These are phyloP conservation scores for Pichia pseudocactophila DNA, from an alignment of 805 yeast genomes.

Conservation along the genomic window DNA sequence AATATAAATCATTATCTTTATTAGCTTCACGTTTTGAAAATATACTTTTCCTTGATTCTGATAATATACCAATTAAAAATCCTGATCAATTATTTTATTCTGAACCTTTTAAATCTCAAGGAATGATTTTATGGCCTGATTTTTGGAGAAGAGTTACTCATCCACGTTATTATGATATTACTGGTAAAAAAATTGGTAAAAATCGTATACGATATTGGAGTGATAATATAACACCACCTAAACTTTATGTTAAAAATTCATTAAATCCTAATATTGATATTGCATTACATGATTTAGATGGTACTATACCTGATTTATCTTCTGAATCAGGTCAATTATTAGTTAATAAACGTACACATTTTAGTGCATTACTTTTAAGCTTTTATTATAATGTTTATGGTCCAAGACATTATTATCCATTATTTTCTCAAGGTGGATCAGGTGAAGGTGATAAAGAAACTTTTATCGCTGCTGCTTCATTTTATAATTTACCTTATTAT, in stretches of 20 bases:
- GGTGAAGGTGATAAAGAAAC: constrained; percentile 60
- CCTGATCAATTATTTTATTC: constrained; percentile 45
- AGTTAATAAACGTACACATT: constrained; percentile 40
- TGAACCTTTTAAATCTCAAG: constrained; percentile 45
- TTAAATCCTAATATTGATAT: constrained; percentile 17
- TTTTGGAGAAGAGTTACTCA: constrained; percentile 51
- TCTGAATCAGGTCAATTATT: constrained; percentile 51
- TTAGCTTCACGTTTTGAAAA: constrained; percentile 45
- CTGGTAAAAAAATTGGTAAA: constrained; percentile 29
- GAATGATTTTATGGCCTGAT: constrained; percentile 52
- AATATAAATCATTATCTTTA: constrained; percentile 40
- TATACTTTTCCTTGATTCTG: constrained; percentile 43
- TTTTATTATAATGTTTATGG: constrained; percentile 47
- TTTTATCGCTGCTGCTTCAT: constrained; percentile 44
- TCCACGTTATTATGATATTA: constrained; percentile 39
- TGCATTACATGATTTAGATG: constrained; percentile 44
- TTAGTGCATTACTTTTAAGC: constrained; percentile 38
- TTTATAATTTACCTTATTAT: constrained; percentile 34
- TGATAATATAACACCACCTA: constrained; percentile 24
- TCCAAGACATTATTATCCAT: constrained; percentile 37
- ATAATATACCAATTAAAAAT: constrained; percentile 39
- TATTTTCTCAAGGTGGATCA: constrained; percentile 37
- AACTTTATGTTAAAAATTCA: constrained; percentile 12
- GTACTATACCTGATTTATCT: constrained; percentile 44
- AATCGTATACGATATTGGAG: constrained; percentile 25